phyloP scores from a whole-genome alignment of 371 early-diverging fungal genomes.

The Mucor saturninus region DNA sequence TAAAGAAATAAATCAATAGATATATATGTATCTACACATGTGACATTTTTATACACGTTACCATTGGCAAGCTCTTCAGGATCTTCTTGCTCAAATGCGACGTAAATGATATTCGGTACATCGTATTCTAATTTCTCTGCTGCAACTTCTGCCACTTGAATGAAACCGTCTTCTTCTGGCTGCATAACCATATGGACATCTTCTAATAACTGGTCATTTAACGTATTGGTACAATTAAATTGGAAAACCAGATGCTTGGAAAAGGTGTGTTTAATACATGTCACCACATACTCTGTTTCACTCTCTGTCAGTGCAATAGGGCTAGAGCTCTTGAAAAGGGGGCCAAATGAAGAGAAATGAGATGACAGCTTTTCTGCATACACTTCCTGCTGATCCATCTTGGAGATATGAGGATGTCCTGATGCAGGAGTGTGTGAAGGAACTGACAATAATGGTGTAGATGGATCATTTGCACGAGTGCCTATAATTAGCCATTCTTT shows the following conservation, averaged over 20 bases:
- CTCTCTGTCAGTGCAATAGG: slow-evolving; percentile 88
- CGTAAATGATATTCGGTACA: slow-evolving; percentile 81
- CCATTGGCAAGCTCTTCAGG: slow-evolving; percentile 61
- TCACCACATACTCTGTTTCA: slow-evolving; percentile 95
- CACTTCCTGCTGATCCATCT: slow-evolving; percentile 66
- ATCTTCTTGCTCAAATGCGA: slow-evolving; percentile 71
- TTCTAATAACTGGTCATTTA: slow-evolving; percentile 91
- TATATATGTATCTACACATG: slow-evolving; percentile 6
- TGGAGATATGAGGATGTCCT: slow-evolving; percentile 6
- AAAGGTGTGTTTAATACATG: slow-evolving; percentile 92
- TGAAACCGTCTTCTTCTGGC: slow-evolving; percentile 71
- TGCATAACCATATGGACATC: slow-evolving; percentile 89
- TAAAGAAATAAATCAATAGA: not conserved
- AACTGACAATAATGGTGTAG: slow-evolving; percentile 31
- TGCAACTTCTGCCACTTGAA: slow-evolving; percentile 65
- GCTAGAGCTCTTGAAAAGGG: slow-evolving; percentile 82
- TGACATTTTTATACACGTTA: slow-evolving; percentile 3
- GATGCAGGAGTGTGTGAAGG: slow-evolving; percentile 26
- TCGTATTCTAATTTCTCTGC: slow-evolving; percentile 78
- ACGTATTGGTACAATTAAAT: slow-evolving; percentile 93
- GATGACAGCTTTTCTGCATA: slow-evolving; percentile 83
- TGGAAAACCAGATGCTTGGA: slow-evolving; percentile 92
- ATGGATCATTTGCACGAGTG: slow-evolving; percentile 35
- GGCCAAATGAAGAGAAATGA: slow-evolving; percentile 83
- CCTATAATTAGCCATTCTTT: no score